Base-by-base conservation (phyloP, 345 rosid species). In the Eucalyptus sp. region DNA sequence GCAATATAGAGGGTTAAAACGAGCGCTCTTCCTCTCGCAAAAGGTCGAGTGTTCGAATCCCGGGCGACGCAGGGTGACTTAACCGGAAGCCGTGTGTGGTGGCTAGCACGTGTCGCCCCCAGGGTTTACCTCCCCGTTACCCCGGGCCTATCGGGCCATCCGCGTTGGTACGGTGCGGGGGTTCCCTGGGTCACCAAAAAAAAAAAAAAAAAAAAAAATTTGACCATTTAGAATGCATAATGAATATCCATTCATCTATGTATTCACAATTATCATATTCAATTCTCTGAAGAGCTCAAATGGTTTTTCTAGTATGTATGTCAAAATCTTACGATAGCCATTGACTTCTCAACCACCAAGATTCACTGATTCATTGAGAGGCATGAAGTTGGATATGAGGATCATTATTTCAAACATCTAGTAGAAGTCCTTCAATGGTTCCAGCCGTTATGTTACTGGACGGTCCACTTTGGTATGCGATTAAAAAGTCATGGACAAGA, bases 301-400 rank as follows among this genome's bases (percentile, higher is more conserved):
- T 10, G 83, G 13, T 37, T 0, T 71, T 41, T 10, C 16, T 37
- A 6, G 83, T 37, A 41, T 18, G 8, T 37, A 37, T 71, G 3
- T 71, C 83, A 71, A 0, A 20, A 37, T 20, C 83, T 71, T 20
- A 18, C 0, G 18, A 43, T 18, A 20, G 48, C 46, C 46, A 20
- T 71, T 41, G 44, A 71, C 27, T 37, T 20, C 13, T 22, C 27
- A 20, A 71, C 8, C 5, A 8, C 44, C 37, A 71, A 27, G 46
- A 20, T 71, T 37, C 24, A 10, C 25, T 37, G 14, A 27, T 71
- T 71, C 76, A 4, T 29, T 18, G n/a, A n/a, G 17, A 64, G 68
- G 68, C 15, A 0, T 1, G 31, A 29, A 62, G 16, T 15, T 12
- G 33, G 17, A 64, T n/a, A 64, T 14, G 76, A 64, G 1, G 37